Evolutionary conservation across 352 stramenopile genomes (phyloP).

Genomic region (Globisporangium heterothallicum): DNA sequence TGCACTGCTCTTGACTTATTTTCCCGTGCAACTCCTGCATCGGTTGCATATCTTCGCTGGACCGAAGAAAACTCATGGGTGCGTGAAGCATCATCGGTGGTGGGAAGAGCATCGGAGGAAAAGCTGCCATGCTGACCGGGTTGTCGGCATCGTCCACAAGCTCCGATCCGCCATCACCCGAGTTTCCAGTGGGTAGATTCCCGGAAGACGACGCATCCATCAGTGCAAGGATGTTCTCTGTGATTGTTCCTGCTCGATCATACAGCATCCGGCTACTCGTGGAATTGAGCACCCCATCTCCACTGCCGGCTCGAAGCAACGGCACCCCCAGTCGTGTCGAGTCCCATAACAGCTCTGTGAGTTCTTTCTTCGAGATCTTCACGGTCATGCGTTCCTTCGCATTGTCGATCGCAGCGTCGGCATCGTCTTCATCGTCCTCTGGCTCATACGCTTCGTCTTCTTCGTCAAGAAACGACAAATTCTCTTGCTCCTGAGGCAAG

Average conservation of each 20-base stretch:
- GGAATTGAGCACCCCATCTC: neutral
- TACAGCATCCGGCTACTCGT: neutral
- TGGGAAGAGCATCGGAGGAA: conserved; percentile 2
- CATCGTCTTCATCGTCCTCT: conserved; percentile 67
- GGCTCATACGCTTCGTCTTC: conserved; percentile 81
- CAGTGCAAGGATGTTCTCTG: neutral
- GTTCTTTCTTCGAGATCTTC: conserved; percentile 76
- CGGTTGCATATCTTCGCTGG: neutral
- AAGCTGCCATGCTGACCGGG: too few species aligned
- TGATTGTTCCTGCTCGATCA: neutral
- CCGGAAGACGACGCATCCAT: neutral
- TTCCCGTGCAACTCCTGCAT: conserved; percentile 23
- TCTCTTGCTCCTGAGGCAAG: conserved; percentile 61
- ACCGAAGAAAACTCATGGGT: neutral
- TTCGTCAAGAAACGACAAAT: conserved; percentile 80
- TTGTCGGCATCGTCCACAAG: too few species aligned
- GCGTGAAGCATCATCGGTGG: neutral
- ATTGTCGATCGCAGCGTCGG: conserved; percentile 31
- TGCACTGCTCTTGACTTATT: conserved; percentile 63
- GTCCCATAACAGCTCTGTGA: conserved; percentile 78
- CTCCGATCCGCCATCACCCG: too few species aligned
- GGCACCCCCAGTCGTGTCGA: conserved; percentile 63
- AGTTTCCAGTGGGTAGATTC: too few species aligned
- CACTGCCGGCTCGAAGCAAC: neutral
- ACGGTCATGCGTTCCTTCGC: conserved; percentile 19